These are phyloP conservation scores for Phaeosphaeria sp. DNA, from an alignment of 2,329 filamentous ascomycete genomes.

Conservation along the genomic window DNA sequence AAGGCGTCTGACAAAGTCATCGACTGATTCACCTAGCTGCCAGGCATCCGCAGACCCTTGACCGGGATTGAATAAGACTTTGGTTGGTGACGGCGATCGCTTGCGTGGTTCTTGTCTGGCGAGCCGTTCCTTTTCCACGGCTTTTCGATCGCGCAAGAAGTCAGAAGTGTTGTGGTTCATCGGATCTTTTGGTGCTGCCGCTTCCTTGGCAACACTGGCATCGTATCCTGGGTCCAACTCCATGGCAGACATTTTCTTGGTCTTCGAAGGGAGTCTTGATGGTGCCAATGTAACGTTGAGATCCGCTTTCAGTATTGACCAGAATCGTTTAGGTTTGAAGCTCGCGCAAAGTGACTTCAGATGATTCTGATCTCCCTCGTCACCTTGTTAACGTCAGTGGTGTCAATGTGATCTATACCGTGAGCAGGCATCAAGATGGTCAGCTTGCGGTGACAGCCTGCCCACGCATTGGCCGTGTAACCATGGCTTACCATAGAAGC, in stretches of 20 bases:
- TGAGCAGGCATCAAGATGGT: not conserved
- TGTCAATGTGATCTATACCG: not conserved
- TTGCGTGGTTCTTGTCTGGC: conserved; percentile 17
- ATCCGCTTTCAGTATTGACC: conserved; percentile 26
- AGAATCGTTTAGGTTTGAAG: conserved; percentile 22
- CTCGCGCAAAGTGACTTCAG: conserved; percentile 25
- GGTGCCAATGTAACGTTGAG: conserved; percentile 31
- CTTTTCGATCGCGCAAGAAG: conserved; percentile 13
- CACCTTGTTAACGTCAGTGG: conserved; percentile 27
- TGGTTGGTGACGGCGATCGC: conserved; percentile 12
- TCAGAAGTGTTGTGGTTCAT: conserved; percentile 8
- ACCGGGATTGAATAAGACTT: conserved; percentile 60
- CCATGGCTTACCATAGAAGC: conserved; percentile 51
- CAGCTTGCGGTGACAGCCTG: not conserved
- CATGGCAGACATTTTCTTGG: not conserved
- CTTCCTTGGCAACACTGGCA: not conserved
- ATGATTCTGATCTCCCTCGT: conserved; percentile 34
- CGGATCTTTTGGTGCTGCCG: conserved; percentile 3
- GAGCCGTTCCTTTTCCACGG: conserved; percentile 21
- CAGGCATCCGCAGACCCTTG: conserved; percentile 62
- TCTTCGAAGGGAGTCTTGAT: conserved; percentile 4
- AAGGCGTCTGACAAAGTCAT: conserved; percentile 71
- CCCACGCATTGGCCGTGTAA: not conserved
- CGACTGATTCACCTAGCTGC: conserved; percentile 69
- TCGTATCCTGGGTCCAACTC: not conserved